Base-by-base conservation (phyloP, 225 moss, liverwort and hornwort species). In the Ulota crispa region DNA sequence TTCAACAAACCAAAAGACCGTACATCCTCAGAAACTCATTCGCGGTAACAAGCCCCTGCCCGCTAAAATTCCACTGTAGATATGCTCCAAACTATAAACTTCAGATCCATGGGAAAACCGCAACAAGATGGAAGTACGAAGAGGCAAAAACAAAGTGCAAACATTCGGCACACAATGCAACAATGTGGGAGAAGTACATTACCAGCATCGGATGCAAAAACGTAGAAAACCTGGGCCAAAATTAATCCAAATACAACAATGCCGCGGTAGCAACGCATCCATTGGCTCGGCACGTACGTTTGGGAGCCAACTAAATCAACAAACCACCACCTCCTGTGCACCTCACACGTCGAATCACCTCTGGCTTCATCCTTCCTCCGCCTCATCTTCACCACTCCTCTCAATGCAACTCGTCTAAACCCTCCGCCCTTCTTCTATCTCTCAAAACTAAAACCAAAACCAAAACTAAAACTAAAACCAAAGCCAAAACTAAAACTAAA, bases 151-250 rank as follows among this genome's bases (percentile, higher is more conserved):
- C 50, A 18, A 16, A 50, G 50, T 26, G 27, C 55, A 78, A 66
- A 55, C 4, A 1, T n/a, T 57, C 41, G 16, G 12, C 16, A 12
- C 24, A 75, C 27, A 62, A 63, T 14, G 4, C 62, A 13, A 31
- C 62, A 63, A 30, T 1, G 13, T 6, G 4, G 8, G 12, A 61
- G 28, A 28, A 4, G 4, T 45, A 3, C 0, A 42, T 50, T 83
- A 91, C 91, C 88, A 83, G 91, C 88, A 87, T 91, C 91, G 34
- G 88, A 88, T 62, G 86, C 88, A 39, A 79, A 64, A 47, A 83
- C 86, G 42, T 53, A 53, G 60, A 78, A 72, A 64, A 75, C 52
- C 83, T 88, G 91, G 54, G 82, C 78, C 61, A 88, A 57, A 71
- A 91, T 18, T 9, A 88, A 70, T 61, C 62, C 73, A 23, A 70